Base-by-base conservation (phyloP, 2,329 filamentous ascomycete species). In the Grosmannia penicillata region DNA sequence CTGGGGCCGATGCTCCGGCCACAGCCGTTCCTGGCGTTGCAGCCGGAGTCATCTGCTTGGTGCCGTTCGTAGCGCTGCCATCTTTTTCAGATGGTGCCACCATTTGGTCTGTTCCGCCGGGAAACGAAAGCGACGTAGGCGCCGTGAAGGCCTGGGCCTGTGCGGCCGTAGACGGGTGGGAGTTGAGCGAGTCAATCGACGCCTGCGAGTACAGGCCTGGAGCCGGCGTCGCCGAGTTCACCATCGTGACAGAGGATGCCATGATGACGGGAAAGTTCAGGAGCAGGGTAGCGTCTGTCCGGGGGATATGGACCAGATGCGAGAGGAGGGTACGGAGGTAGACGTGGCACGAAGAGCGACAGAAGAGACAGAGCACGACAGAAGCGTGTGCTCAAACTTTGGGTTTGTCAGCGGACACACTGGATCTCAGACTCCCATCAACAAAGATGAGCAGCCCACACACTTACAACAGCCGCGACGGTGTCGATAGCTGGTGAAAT, bases 91-190 rank as follows among this genome's bases (percentile, higher is more conserved):
- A 46, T 38, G 44, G 41, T 17, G 44, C 41, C 32, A 43, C 41
- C 46, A 48, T 43, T 25, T 29, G 45, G 32, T 46, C 44, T 18
- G 46, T 42, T 36, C 46, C 46, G 28, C 82, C 82, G 38, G 89
- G 87, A 62, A 93, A 96, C 45, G 87, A 93, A 49, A 96, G 72
- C 51, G 86, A 94, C 49, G 84, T 81, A 41, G 87, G 84, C 44
- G 85, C 86, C 53, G 87, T 93, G 64, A 96, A 94, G 56, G 83
- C 85, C 70, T 91, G 91, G 48, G 91, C 91, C 72, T 96, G 87
- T 48, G 80, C 77, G 54, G 89, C 87, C 57, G 78, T 96, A 49
- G 82, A 74, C 38, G 91, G 91, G 57, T 96, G 91, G 50, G 89
- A 91, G 56, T 85, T 87, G 54, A 94, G 81, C 55, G 78, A 75